phyloP scores from a whole-genome alignment of 2,329 filamentous ascomycete genomes.

The Phialophora chinensis region DNA sequence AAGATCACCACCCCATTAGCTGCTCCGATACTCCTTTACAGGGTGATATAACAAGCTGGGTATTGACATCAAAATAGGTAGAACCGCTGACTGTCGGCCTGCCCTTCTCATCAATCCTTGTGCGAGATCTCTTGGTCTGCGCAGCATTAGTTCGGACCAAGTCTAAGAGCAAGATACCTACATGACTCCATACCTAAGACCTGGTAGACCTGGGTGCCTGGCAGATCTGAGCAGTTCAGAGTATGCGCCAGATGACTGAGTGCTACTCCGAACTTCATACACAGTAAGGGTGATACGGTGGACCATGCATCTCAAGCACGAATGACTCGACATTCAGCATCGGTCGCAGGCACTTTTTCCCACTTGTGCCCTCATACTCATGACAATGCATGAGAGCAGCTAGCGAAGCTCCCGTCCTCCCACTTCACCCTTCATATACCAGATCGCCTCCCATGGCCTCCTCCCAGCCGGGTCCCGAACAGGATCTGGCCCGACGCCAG shows the following conservation, averaged over 20 bases:
- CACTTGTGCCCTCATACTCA: neutral
- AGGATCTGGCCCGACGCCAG: constrained; percentile 7
- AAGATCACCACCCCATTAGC: no score
- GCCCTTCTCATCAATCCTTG: no score
- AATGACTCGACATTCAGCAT: neutral
- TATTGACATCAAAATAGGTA: no score
- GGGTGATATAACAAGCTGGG: no score
- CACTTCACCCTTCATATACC: neutral
- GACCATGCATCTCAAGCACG: neutral
- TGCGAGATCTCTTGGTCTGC: no score
- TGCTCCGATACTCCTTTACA: no score
- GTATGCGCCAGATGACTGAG: neutral
- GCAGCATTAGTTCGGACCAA: no score
- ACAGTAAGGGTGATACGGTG: neutral
- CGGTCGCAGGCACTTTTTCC: neutral
- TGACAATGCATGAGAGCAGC: neutral
- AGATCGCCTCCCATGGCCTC: constrained; percentile 2
- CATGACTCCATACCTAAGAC: no score
- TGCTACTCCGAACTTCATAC: neutral
- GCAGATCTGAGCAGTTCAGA: no score
- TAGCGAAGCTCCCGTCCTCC: neutral
- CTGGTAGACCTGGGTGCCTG: no score
- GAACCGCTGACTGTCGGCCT: no score
- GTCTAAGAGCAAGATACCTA: no score
- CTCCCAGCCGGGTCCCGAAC: constrained; percentile 3